Evolutionary conservation across 768 basidiomycete species (phyloP).

Genomic region (Pleurotus citrinopileatus): DNA sequence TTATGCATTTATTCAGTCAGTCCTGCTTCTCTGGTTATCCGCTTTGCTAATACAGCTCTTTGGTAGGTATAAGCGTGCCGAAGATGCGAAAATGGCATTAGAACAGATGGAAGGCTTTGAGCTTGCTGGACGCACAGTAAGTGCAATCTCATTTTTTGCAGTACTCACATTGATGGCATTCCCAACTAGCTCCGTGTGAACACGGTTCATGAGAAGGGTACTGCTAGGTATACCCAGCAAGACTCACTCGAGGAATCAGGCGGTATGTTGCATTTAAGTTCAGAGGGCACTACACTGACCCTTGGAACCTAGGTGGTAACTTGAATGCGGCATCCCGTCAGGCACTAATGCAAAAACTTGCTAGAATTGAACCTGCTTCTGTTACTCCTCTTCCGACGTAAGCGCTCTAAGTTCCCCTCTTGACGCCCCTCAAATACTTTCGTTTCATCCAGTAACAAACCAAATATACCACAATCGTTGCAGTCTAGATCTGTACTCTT

Average conservation of each 20-base stretch:
- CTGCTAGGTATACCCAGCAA: constrained; percentile 67
- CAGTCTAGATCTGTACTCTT: constrained; percentile 87
- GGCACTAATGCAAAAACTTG: constrained; percentile 99
- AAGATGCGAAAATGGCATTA: constrained; percentile 94
- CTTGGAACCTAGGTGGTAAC: constrained; percentile 96
- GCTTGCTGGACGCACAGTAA: constrained; percentile 88
- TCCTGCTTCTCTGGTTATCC: constrained; percentile 10
- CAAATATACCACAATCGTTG: constrained; percentile 81
- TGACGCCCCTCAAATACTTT: constrained; percentile 14
- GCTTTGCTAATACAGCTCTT: constrained; percentile 1
- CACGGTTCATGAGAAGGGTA: constrained; percentile 90
- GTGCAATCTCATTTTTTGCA: constrained; percentile 22
- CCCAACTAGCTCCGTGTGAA: constrained; percentile 73
- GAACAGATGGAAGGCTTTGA: constrained; percentile 99
- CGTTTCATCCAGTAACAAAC: constrained; percentile 50
- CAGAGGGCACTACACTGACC: too few species aligned
- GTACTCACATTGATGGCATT: constrained; percentile 10
- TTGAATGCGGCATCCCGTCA: constrained; percentile 97
- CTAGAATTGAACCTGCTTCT: constrained; percentile 78
- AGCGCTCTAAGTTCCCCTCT: constrained; percentile 23
- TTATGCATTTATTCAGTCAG: constrained; percentile 95
- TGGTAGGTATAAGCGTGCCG: constrained; percentile 78
- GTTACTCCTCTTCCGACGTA: constrained; percentile 61
- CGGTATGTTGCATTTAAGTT: constrained; percentile 45
- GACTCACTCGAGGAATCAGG: constrained; percentile 88